Conservation (phyloP, 148 eudicot species). For the Chenopodium album region DNA sequence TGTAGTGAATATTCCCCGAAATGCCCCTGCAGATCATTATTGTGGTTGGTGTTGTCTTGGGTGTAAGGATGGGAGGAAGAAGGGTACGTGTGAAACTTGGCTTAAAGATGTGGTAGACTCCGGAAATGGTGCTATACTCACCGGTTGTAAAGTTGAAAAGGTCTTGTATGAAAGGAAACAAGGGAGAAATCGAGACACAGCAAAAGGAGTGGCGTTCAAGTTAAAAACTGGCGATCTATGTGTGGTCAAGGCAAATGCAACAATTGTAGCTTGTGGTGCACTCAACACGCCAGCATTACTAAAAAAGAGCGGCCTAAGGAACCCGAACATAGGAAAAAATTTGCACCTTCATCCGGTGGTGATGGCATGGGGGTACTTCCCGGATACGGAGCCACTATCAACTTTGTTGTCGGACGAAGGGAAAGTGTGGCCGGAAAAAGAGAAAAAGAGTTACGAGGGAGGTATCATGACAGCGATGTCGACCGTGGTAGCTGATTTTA, state of each 20-base stretch:
- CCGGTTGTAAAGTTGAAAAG: slow-evolving; percentile 41
- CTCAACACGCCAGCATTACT: slow-evolving; percentile 57
- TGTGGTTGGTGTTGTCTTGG: slow-evolving; percentile 89
- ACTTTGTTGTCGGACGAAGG: background rate
- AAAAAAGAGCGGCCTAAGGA: slow-evolving; percentile 56
- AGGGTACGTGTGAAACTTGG: slow-evolving; percentile 76
- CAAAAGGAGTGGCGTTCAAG: slow-evolving; percentile 53
- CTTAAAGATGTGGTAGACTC: slow-evolving; percentile 62
- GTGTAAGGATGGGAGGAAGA: slow-evolving; percentile 69
- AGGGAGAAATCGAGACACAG: slow-evolving; percentile 29
- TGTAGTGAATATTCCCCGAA: slow-evolving; percentile 45
- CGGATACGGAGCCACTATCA: slow-evolving; percentile 20
- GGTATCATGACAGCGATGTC: slow-evolving; percentile 79
- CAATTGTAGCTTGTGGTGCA: slow-evolving; percentile 68
- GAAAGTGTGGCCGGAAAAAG: slow-evolving; percentile 34
- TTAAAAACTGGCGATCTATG: slow-evolving; percentile 20
- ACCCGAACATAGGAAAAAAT: slow-evolving; percentile 57
- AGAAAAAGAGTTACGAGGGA: slow-evolving; percentile 61
- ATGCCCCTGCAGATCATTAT: slow-evolving; percentile 54
- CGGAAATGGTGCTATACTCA: slow-evolving; percentile 53
- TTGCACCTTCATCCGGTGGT: slow-evolving; percentile 71
- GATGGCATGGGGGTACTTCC: slow-evolving; percentile 79
- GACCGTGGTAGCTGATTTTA: slow-evolving; percentile 9
- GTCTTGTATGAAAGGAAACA: slow-evolving; percentile 35
- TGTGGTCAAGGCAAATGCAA: slow-evolving; percentile 51